phyloP scores from a whole-genome alignment of 441 rosid genomes.

The California macrophylla region DNA sequence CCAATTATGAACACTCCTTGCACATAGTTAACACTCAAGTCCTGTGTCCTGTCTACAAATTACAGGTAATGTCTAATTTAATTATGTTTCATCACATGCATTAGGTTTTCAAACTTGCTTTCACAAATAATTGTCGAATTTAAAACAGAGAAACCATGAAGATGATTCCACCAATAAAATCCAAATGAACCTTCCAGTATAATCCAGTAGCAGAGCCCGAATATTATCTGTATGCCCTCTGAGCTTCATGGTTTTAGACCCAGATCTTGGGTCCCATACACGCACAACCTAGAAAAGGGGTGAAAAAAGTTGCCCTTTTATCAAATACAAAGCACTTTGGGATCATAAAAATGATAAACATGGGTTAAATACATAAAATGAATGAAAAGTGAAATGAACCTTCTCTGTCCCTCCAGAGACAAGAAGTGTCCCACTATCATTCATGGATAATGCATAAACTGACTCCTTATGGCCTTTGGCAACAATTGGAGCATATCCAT shows the following conservation, averaged over 20 bases:
- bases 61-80: not conserved
- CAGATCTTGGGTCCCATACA: conserved; percentile 98
- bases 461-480: conserved; percentile 99
- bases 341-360: not conserved
- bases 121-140: not conserved
- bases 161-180: conserved; percentile 9
- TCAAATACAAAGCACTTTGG: not conserved
- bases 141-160: conserved; percentile 1
- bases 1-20: not conserved
- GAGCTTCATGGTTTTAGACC: conserved; percentile 88
- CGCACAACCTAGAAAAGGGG: conserved; percentile 65
- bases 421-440: conserved; percentile 72
- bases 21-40: not conserved
- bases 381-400: conserved; percentile 33
- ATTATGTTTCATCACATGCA: not conserved
- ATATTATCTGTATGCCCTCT: conserved; percentile 96
- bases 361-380: not conserved
- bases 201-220: conserved; percentile 84
- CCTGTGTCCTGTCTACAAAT: not conserved
- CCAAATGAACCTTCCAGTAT: conserved; percentile 70
- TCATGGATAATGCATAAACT: conserved; percentile 95
- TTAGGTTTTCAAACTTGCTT: not conserved
- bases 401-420: conserved; percentile 99
- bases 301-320: not conserved
- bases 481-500: conserved; percentile 63